Base-by-base conservation (phyloP, 1,284 basidiomycete genomes). In the Cryptococcus sp. region DNA sequence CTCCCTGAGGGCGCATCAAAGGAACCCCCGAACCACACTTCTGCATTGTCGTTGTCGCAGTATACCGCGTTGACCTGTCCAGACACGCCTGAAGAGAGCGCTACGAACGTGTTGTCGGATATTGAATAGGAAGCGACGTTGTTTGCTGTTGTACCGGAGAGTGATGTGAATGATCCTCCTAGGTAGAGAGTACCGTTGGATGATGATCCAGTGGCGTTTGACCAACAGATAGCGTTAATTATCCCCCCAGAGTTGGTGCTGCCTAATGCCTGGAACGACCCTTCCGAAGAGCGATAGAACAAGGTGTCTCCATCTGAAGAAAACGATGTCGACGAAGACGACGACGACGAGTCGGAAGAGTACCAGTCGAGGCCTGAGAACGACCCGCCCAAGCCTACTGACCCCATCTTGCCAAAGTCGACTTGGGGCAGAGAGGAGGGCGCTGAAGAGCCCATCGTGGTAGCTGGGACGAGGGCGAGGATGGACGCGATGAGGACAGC, bases 361-460 rank as follows among this genome's bases (percentile, higher is more conserved):
- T 70, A 75, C 75, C 66, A 79, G 73, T 88, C 88, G 59, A 97
- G 81, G 47, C 92, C 91, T 27, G 88, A 84, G 75, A 96, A 97
- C 19, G 89, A 83, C 56, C 93, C 93, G 40, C 88, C 86, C 47
- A 96, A 82, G 56, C 87, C 91, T 57, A 96, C 92, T 57, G 83
- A 86, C 64, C 93, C 93, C 89, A 95, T 93, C 61, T 88, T 87
- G 71, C 88, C 83, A 77, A 91, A 95, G 80, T 96, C 91, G 78
- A 96, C 86, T 69, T 86, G 83, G 39, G 92, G 92, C 48, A 89
- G 78, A 51, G 84, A 79, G 15, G 88, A 86, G 61, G 81, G 78
- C 57, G 78, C 85, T 8, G 73, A 65, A 5, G 66, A 49, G 16
- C 67, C 69, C 65, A 68, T 61, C 19, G 64, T 61, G 45, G 61